Evolutionary conservation across 257 asterid genomes (phyloP), one percentile per base, ranked within the genome.

Genomic region (Voacanga thouarsii): DNA sequence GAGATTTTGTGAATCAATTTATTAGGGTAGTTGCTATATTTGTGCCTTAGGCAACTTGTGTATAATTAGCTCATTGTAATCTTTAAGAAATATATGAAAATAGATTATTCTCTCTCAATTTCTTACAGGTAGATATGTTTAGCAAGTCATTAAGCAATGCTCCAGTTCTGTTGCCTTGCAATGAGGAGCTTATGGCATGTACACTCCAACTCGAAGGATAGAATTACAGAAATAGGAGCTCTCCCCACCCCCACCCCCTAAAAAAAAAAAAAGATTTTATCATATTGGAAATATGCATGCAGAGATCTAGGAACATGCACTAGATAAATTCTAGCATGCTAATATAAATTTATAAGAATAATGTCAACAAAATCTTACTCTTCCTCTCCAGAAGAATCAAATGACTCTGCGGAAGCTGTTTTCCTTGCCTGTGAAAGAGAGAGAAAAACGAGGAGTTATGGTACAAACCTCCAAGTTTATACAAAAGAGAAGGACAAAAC

Each of bases 341-440:
- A 51, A 14, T 53, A 28, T 5, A 16, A 37, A 78, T 41, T 57
- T 72, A 77, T 45, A 75, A 74, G 75, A 74, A 47, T 39, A 77
- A 77, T 64, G 45, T 57, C 28, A 75, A 75, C 16, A 78, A 79
- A 81, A 81, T 76, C 96, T 84, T 91, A 95, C 99, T 95, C 99
- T 90, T 95, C 99, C 79, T 95, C 99, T 74, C 99, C 96, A 77
- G 98, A 95, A 74, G 93, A 91, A 88, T 89, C 96, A 71, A 93
- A 76, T 75, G 98, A 89, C 72, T 90, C 98, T 55, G 84, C 68
- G 68, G 96, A 90, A 72, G 94, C 91, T 50, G 92, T 89, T 86
- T 82, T 90, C 74, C 88, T 85, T 30, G 90, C 89, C 99, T 95
- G 92, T 78, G 78, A 76, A 71, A 77, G 60, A 28, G 77, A 8